These are phyloP conservation scores for Apostasia ramifera DNA, from an alignment of 106 monocot species.

Conservation along the genomic window DNA sequence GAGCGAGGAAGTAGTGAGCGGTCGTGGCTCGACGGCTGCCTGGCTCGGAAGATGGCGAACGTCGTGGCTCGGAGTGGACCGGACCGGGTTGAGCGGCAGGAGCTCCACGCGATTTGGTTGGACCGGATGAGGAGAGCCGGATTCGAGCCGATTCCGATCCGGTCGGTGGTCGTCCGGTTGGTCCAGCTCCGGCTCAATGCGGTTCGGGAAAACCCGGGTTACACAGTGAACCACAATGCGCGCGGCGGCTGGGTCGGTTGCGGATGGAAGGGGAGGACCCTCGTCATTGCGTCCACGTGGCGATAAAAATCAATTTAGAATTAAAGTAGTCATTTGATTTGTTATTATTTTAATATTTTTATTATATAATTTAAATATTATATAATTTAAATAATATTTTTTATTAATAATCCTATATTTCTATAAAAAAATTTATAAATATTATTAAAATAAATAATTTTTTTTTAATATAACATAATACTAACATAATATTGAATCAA, in stretches of 20 bases:
- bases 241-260: conserved; percentile 30
- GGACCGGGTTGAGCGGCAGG: conserved; percentile 57
- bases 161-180: conserved; percentile 20
- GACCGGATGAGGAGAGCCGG: conserved; percentile 67
- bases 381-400: too few species aligned
- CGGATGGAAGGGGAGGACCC: conserved; percentile 43
- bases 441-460: too few species aligned
- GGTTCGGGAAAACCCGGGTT: conserved; percentile 22
- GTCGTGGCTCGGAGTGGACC: conserved; percentile 38
- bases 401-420: too few species aligned
- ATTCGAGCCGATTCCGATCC: conserved; percentile 21
- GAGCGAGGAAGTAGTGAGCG: conserved; percentile 23
- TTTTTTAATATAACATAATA: too few species aligned
- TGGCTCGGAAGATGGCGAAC: conserved; percentile 44
- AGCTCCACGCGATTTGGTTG: conserved; percentile 70
- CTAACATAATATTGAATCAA: too few species aligned
- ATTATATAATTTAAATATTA: too few species aligned
- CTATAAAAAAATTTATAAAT: too few species aligned
- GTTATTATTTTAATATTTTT: too few species aligned
- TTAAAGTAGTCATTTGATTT: not conserved
- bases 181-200: conserved; percentile 19
- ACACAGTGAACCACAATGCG: conserved; percentile 31
- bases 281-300: conserved; percentile 51
- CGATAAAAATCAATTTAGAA: conserved; percentile 23
- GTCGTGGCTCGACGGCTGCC: conserved; percentile 30